Base-by-base conservation (phyloP, 805 yeast species). In the Yamadazyma laniorum region DNA sequence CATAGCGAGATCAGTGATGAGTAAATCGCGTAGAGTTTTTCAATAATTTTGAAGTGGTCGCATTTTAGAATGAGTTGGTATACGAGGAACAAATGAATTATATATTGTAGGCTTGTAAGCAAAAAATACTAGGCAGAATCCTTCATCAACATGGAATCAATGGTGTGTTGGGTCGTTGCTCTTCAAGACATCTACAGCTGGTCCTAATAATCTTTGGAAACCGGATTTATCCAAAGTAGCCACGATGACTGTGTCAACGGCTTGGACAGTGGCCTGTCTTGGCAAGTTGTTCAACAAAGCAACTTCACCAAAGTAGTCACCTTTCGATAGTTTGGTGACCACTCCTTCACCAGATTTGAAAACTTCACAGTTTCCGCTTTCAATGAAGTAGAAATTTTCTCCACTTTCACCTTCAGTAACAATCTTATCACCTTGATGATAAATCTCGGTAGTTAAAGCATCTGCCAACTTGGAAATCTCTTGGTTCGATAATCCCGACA, bases 251-350 rank as follows among this genome's bases (percentile, higher is more conserved):
- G 72, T 71, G 35, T 82, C 75, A 13, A 74, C 67, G 1, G 96
- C 96, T 35, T 74, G 79, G 26, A 93, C 93, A 4, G 96, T 84
- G 22, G 99, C 99, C 58, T 86, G 93, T 63, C 99, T 80, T 45
- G 98, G 98, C 42, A 80, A 69, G 58, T 93, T 96, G 53, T 90
- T 85, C 51, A 93, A 72, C 51, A 93, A 70, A 3, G 99, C 98
- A 47, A 93, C 80, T 66, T 93, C 99, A 49, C 99, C 99, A 61
- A 93, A 93, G 66, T 93, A 93, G 59, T 85, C 95, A 47, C 97
- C 97, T 53, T 84, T 80, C 32, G 73, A 64, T 43, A 88, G 70
- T 12, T 67, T 67, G 16, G 72, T 75, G 23, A 89, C 72, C 30
- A 74, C 71, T 6, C 40, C 47, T 26, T 35, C 29, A 31, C 73